Conservation (phyloP, 192 early-diverging fungal species). For the Coemansia sp. region DNA sequence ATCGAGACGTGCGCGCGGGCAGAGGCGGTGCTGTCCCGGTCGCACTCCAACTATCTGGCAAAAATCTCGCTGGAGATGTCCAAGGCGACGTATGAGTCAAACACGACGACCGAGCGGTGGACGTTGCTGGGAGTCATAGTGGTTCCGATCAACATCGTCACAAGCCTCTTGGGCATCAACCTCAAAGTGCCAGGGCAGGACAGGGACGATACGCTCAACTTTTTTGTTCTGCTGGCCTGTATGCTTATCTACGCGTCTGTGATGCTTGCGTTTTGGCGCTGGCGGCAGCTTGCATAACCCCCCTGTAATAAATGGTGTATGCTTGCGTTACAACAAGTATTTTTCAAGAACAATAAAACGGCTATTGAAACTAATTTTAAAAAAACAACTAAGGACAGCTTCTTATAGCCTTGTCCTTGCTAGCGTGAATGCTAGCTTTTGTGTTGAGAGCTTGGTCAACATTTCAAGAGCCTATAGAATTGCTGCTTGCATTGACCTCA, state of each 20-base stretch:
- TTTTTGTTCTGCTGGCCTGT: slow-evolving; percentile 51
- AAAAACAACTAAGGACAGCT: too few species aligned
- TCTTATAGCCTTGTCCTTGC: too few species aligned
- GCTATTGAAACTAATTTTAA: too few species aligned
- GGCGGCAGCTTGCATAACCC: slow-evolving; percentile 32
- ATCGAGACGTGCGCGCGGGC: slow-evolving; percentile 44
- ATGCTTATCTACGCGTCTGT: slow-evolving; percentile 40
- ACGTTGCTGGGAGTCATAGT: slow-evolving; percentile 55
- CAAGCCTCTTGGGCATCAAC: slow-evolving; percentile 71
- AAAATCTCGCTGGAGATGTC: slow-evolving; percentile 76
- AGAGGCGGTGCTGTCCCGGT: slow-evolving; percentile 68
- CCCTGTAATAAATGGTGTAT: too few species aligned
- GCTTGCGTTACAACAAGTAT: too few species aligned
- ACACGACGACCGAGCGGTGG: slow-evolving; percentile 51
- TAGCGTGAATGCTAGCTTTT: too few species aligned
- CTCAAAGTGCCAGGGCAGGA: slow-evolving; percentile 72
- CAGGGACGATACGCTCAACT: slow-evolving; percentile 56
- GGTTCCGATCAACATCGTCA: slow-evolving; percentile 55
- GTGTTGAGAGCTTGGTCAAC: too few species aligned
- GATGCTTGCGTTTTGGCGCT: slow-evolving; percentile 54
- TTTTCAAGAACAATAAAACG: too few species aligned
- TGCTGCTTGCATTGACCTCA: too few species aligned
- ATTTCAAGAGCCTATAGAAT: too few species aligned
- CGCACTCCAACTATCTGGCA: slow-evolving; percentile 76
- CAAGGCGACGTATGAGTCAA: slow-evolving; percentile 43